Evolutionary conservation across 2,329 filamentous ascomycete genomes (phyloP), one percentile per base, ranked within the genome.

Genomic region (Aspergillus eucalypticola): DNA sequence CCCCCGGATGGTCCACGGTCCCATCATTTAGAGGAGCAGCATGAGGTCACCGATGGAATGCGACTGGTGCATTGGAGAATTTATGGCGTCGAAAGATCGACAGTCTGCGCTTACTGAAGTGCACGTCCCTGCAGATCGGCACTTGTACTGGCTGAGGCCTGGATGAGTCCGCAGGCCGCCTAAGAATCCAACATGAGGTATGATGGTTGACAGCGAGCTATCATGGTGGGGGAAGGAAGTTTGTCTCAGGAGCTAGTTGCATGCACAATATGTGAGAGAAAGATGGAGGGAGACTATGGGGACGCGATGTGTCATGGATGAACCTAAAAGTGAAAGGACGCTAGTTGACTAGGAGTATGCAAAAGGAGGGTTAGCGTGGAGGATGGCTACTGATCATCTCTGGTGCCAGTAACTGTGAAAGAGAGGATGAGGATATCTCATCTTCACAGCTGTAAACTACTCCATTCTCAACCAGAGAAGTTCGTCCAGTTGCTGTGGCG

Each of bases 21-120:
- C 57, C 57, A 58, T 54, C 52, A 39, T 44, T 53, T 35, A 58
- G 29, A 13, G 51, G 54, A 58, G 54, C 55, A 38, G 46, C 54
- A 65, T 66, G 65, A 66, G 64, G 65, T 67, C 64, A 66, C 63
- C 32, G 54, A 50, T 59, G 51, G 50, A 56, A 49, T 49, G 41
- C 53, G 15, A 63, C 55, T 58, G 56, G 61, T 32, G n/a, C 50
- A 59, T 32, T 15, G n/a, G 41, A 48, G 27, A 53, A 48, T 32
- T 48, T 21, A 60, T 59, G 60, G 53, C 32, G 39, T 52, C 39
- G 57, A 59, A 15, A 29, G 56, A 58, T 59, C 53, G 48, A 50
- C 53, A 55, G 10, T 23, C 39, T 54, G 46, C 32, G 23, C 15
- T 44, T 42, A 32, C 44, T 50, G 56, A 27, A 48, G 41, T 49